These are phyloP conservation scores for Ophiostoma fasciatum DNA, from an alignment of 2,329 filamentous ascomycete species.

Conservation along the genomic window DNA sequence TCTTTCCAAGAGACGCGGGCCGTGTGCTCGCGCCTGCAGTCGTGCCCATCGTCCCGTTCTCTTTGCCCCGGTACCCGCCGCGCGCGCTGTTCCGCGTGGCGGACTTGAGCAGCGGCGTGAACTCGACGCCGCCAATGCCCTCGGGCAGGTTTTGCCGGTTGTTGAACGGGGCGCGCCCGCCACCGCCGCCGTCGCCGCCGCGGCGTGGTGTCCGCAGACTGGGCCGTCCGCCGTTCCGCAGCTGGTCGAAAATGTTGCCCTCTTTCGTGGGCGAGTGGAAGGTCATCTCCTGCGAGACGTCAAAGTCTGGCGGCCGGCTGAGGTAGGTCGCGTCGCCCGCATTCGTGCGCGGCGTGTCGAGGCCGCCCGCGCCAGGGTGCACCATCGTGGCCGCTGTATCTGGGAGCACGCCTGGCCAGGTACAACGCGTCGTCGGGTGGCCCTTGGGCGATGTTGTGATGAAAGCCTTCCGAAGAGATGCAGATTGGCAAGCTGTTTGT, in stretches of 20 bases:
- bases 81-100: conserved; percentile 58
- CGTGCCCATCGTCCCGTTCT: too few relatives aligned
- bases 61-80: conserved; percentile 39
- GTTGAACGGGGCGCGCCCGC: conserved; percentile 47
- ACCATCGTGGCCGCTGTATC: too few relatives aligned
- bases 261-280: conserved; percentile 70
- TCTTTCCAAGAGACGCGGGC: conserved; percentile 55
- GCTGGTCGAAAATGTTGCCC: conserved; percentile 59
- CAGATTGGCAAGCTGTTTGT: too few relatives aligned
- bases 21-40: conserved; percentile 32
- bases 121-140: conserved; percentile 57
- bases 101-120: conserved; percentile 83
- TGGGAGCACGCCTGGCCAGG: too few relatives aligned
- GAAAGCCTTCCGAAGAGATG: too few relatives aligned
- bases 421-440: too few relatives aligned
- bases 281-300: conserved; percentile 76
- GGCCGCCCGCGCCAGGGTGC: conserved; percentile 44
- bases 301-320: conserved; percentile 54
- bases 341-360: conserved; percentile 80
- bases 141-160: conserved; percentile 58
- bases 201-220: conserved; percentile 61
- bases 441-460: too few relatives aligned
- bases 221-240: conserved; percentile 49
- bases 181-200: conserved; percentile 13
- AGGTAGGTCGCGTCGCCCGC: conserved; percentile 73